These are phyloP conservation scores for Gnomoniopsis sp. DNA, from an alignment of 2,329 filamentous ascomycete species.

Conservation along the genomic window DNA sequence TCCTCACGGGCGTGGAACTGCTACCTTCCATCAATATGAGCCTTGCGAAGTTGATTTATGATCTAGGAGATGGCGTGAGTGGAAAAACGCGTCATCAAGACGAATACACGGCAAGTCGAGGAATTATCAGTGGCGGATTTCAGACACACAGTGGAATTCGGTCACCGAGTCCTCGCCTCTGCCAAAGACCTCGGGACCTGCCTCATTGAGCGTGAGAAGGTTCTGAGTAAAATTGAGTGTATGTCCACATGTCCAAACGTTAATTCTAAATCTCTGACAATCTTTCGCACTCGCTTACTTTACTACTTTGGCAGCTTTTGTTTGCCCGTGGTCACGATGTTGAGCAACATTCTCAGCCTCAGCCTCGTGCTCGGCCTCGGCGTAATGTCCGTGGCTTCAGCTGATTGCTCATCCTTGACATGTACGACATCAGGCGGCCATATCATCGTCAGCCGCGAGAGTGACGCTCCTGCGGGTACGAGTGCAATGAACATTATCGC, in stretches of 20 bases:
- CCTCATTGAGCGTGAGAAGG: not conserved
- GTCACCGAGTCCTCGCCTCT: not conserved
- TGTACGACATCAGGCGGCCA: constrained; percentile 20
- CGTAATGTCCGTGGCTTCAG: not conserved
- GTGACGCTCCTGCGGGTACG: constrained; percentile 30
- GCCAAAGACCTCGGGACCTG: too few relatives aligned
- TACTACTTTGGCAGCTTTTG: too few relatives aligned
- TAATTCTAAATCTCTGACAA: too few relatives aligned
- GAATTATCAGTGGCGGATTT: not conserved
- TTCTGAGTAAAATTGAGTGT: not conserved
- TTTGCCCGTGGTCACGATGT: too few relatives aligned
- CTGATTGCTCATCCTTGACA: not conserved
- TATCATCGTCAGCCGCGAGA: constrained; percentile 38
- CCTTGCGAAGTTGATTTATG: too few relatives aligned
- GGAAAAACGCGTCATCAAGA: too few relatives aligned
- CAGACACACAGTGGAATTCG: not conserved
- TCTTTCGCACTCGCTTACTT: not conserved
- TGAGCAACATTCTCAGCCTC: not conserved
- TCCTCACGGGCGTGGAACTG: too few relatives aligned
- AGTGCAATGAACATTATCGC: constrained; percentile 33
- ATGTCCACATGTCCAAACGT: not conserved
- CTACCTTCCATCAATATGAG: too few relatives aligned
- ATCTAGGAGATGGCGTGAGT: too few relatives aligned
- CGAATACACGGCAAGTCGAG: too few relatives aligned
- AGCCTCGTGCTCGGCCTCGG: not conserved